A percentile compares a stretch with the other conserved stretches of the same genome.
These are phyloP conservation scores for Ruellia speciosa DNA, from an alignment of 305 asterid species.

Conservation along the genomic window DNA sequence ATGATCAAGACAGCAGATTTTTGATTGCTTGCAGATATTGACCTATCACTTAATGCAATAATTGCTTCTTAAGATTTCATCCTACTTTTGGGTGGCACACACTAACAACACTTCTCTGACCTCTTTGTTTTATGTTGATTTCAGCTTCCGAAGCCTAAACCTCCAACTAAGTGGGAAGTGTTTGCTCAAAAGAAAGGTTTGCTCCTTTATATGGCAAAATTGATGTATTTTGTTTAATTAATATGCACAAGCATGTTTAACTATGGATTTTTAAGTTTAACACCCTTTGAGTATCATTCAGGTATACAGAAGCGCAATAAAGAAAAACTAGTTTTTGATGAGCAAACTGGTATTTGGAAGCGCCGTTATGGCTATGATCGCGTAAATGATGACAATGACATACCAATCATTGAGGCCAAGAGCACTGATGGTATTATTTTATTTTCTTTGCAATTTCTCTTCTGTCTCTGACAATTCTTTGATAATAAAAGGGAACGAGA, in stretches of 20 bases:
- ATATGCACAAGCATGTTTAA: background rate
- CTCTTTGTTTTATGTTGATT: constrained; percentile 17
- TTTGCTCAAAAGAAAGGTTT: constrained; percentile 89
- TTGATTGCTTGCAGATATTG: too few relatives aligned
- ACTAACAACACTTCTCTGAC: too few relatives aligned
- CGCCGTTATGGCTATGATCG: constrained; percentile 90
- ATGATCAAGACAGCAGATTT: too few relatives aligned
- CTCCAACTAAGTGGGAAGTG: constrained; percentile 91
- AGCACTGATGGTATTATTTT: constrained; percentile 59
- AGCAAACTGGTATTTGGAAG: constrained; percentile 75
- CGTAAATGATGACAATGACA: constrained; percentile 76
- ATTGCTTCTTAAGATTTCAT: too few relatives aligned
- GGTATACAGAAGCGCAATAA: constrained; percentile 67
- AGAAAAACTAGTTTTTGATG: constrained; percentile 81
- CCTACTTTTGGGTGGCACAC: too few relatives aligned
- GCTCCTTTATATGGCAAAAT: constrained; percentile 2
- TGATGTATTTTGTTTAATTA: background rate
- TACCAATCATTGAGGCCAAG: constrained; percentile 95
- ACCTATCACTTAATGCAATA: too few relatives aligned
- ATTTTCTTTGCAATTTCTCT: constrained; percentile 4
- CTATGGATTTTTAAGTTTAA: background rate
- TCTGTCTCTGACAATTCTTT: background rate
- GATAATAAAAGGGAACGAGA: too few relatives aligned
- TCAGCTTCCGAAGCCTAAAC: constrained; percentile 89
- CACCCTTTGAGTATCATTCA: constrained; percentile 25